These are phyloP conservation scores for Brachypodium distachyon DNA, from an alignment of 202 grass and related monocot genomes.

Conservation along the genomic window DNA sequence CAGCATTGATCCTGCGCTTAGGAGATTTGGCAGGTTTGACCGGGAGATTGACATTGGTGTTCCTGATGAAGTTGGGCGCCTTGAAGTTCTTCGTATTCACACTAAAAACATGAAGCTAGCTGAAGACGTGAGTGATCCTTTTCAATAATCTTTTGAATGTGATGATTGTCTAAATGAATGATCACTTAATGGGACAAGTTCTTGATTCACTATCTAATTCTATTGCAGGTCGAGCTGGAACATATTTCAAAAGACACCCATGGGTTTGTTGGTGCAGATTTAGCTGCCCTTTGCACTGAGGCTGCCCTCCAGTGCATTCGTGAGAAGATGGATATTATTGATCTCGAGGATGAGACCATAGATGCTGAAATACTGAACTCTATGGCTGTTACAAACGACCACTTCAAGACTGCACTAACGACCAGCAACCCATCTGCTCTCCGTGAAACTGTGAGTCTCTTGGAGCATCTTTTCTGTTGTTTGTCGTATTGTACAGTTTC, in stretches of 20 bases:
- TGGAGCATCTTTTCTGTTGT: not conserved
- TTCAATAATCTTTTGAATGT: not conserved
- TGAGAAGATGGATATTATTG: constrained; percentile 99
- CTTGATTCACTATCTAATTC: not conserved
- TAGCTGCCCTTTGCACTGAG: constrained; percentile 92
- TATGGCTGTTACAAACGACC: constrained; percentile 83
- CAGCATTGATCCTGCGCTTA: constrained; percentile 87
- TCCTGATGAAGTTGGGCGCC: constrained; percentile 87
- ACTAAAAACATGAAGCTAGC: constrained; percentile 93
- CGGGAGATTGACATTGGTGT: constrained; percentile 97
- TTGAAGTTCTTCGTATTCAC: constrained; percentile 89
- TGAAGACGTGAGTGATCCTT: constrained; percentile 53
- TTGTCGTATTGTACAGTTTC: not conserved
- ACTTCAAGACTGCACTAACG: constrained; percentile 86
- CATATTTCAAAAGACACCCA: constrained; percentile 66
- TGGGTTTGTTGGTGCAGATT: constrained; percentile 87
- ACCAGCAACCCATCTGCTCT: constrained; percentile 92
- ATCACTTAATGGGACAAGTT: not conserved
- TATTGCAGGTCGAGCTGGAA: constrained; percentile 77
- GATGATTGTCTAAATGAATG: not conserved
- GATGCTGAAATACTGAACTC: constrained; percentile 99
- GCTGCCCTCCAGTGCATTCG: constrained; percentile 90
- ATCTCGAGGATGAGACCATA: constrained; percentile 87
- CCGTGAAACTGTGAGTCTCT: constrained; percentile 70
- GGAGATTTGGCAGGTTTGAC: constrained; percentile 92